Percentiles rank a stretch among this genome's conserved stretches.
These are phyloP conservation scores for Penicillium decumbens DNA, from an alignment of 2,329 filamentous ascomycete species.

Conservation along the genomic window DNA sequence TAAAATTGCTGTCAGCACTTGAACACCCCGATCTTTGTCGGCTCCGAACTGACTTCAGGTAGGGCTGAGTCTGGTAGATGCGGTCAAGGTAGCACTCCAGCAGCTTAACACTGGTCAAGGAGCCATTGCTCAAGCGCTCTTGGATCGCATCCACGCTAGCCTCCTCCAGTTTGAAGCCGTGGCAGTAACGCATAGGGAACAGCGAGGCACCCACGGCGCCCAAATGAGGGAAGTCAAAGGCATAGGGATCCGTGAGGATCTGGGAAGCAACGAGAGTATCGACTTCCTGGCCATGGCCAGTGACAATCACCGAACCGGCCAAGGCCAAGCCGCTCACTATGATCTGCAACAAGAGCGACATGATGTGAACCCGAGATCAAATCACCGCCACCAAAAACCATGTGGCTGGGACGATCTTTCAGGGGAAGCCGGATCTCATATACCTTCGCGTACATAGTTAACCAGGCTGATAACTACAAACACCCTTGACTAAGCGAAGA, in stretches of 20 bases:
- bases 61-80: conserved; percentile 58
- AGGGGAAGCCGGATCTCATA: conserved; percentile 13
- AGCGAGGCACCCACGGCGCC: conserved; percentile 32
- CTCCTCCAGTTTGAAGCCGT: conserved; percentile 60
- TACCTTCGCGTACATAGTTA: neutral
- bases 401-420: conserved; percentile 14
- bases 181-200: conserved; percentile 62
- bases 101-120: conserved; percentile 56
- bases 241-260: conserved; percentile 28
- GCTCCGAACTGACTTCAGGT: conserved; percentile 52
- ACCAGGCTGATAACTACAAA: neutral
- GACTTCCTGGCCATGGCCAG: neutral
- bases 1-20: conserved; percentile 8
- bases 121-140: conserved; percentile 50
- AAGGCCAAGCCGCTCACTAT: conserved; percentile 22
- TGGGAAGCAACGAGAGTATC: conserved; percentile 33
- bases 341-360: conserved; percentile 17
- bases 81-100: conserved; percentile 60
- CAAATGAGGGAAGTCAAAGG: conserved; percentile 39
- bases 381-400: conserved; percentile 15
- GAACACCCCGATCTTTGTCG: neutral
- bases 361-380: conserved; percentile 4
- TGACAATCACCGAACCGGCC: conserved; percentile 17
- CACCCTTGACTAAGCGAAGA: conserved; percentile 7
- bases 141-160: conserved; percentile 67